These are phyloP conservation scores for Lignosus rhinocerotis DNA, from an alignment of 1,284 basidiomycete species.

Conservation along the genomic window DNA sequence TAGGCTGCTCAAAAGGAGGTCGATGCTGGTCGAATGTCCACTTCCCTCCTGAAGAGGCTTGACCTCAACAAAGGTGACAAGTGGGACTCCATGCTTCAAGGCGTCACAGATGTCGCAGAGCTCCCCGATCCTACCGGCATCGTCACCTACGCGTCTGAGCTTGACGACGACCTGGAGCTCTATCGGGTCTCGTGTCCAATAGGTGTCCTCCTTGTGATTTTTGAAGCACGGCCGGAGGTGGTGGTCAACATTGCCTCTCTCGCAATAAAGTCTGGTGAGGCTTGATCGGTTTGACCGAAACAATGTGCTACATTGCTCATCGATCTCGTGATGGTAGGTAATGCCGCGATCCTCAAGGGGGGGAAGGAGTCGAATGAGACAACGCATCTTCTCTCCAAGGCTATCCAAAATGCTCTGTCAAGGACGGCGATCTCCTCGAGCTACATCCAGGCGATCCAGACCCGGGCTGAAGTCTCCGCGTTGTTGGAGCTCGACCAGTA, in stretches of 20 bases:
- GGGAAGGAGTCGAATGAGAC: constrained; percentile 91
- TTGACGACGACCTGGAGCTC: constrained; percentile 87
- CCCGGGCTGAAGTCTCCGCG: constrained; percentile 88
- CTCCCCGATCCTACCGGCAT: constrained; percentile 87
- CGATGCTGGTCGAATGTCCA: constrained; percentile 80
- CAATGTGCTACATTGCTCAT: not conserved
- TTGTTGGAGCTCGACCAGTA: constrained; percentile 87
- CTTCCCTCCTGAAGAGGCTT: constrained; percentile 81
- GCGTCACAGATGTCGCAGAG: constrained; percentile 83
- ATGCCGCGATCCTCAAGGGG: constrained; percentile 95
- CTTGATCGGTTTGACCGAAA: not conserved
- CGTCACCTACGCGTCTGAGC: constrained; percentile 84
- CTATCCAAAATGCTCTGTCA: constrained; percentile 80
- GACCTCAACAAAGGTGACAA: constrained; percentile 87
- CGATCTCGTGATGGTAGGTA: constrained; percentile 52
- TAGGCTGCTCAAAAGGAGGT: constrained; percentile 81
- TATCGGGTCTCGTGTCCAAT: constrained; percentile 97
- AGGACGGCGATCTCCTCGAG: constrained; percentile 73
- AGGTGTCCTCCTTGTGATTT: constrained; percentile 95
- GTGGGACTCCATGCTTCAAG: constrained; percentile 93
- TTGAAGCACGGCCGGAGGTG: constrained; percentile 97
- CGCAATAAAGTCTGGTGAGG: constrained; percentile 91
- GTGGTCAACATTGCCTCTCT: constrained; percentile 96
- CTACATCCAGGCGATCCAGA: constrained; percentile 92
- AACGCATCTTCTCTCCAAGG: constrained; percentile 69